These are phyloP conservation scores for Phlyctochytrium arcticum DNA, from an alignment of 192 early-diverging fungal species.

Conservation along the genomic window DNA sequence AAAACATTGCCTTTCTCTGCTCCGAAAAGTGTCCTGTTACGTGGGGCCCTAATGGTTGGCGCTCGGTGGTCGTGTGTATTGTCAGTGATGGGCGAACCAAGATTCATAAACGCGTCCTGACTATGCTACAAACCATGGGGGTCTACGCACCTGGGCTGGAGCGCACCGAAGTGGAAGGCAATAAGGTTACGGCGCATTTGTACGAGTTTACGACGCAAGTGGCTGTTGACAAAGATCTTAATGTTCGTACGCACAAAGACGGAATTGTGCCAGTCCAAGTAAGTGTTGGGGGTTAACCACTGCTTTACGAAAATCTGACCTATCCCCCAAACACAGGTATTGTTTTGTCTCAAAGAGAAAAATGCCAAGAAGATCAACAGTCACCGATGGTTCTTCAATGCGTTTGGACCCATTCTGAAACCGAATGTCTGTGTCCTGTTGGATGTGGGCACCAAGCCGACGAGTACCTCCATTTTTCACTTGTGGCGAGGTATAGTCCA, in stretches of 20 bases:
- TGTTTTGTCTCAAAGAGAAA: constrained; percentile 90
- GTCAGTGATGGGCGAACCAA: constrained; percentile 74
- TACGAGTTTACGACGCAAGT: constrained; percentile 87
- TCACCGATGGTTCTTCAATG: constrained; percentile 63
- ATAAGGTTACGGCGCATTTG: constrained; percentile 72
- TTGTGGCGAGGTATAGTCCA: constrained; percentile 51
- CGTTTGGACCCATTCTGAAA: constrained; percentile 40
- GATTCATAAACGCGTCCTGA: constrained; percentile 62
- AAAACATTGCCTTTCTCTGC: constrained; percentile 88
- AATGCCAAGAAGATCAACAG: constrained; percentile 84
- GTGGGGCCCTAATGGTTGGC: constrained; percentile 63
- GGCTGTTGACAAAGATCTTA: constrained; percentile 56
- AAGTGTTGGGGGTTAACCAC: too few relatives aligned
- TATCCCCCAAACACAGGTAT: constrained; percentile 44
- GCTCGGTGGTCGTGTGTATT: constrained; percentile 46
- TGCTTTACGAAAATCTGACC: too few relatives aligned
- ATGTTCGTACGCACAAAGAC: constrained; percentile 50
- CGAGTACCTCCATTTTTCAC: constrained; percentile 63
- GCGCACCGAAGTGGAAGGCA: constrained; percentile 46
- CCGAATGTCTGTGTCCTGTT: constrained; percentile 48
- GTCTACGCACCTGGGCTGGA: constrained; percentile 62
- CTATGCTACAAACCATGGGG: constrained; percentile 70
- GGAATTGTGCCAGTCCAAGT: constrained; percentile 62
- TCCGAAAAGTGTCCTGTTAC: constrained; percentile 63
- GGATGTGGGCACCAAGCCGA: constrained; percentile 75